Evolutionary conservation across 768 basidiomycete species (phyloP), one percentile per base, ranked within the genome.

Genomic region (Mycena chlorophos): DNA sequence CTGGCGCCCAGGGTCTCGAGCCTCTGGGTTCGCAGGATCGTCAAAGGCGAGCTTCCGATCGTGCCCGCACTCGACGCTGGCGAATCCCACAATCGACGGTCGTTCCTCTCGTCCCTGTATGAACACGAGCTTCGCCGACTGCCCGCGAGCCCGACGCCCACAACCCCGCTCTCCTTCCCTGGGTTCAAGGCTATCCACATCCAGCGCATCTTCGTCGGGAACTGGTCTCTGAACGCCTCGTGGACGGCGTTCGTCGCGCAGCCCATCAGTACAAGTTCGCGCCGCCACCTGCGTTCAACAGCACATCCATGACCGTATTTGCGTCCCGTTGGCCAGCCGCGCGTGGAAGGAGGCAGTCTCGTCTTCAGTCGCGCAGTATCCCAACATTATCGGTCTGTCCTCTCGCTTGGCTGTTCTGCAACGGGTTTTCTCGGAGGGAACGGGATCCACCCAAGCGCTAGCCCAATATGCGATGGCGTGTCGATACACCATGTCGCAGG

Each of bases 61-160:
- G 8, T 12, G n/a, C 49, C 39, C 17, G 55, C 55, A 8, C 27
- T 56, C 12, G 22, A 56, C 16, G 55, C 55, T 5, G 55, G 39
- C n/a, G 55, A 56, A 27, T 3, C 12, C 2, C 39, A 45, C 17
- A n/a, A 30, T 28, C 29, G 37, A n/a, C 49, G 49, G 3, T 5
- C 29, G 14, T 50, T 56, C 40, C 30, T 56, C 10, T 14, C 27
- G 3, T 12, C n/a, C 13, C 49, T 56, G 19, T 56, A 56, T 23
- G 22, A 17, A 1, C 13, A 22, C 28, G 39, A 50, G 29, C 39
- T 56, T 6, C 8, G 16, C 4, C 8, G 19, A 12, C 6, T 40
- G 13, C 28, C 30, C 50, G 14, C 49, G 12, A 29, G n/a, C n/a
- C 49, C 28, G 28, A 20, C n/a, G 31, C 5, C 20, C 1, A 38